Conservation (phyloP, 257 asterid species). For the Ballota nigra region DNA sequence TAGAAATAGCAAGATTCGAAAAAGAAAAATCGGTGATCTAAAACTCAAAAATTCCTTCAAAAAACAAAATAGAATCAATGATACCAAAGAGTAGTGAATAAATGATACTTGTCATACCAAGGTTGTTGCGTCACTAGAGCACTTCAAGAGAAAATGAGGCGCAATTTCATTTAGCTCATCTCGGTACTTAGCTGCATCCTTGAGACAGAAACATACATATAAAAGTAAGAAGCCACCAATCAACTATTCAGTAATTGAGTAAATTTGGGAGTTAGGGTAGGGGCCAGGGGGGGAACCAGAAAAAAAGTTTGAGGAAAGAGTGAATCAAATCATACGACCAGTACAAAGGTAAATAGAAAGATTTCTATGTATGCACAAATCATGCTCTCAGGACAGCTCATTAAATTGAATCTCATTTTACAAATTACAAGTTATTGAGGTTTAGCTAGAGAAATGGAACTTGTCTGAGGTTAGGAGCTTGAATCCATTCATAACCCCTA, state of each 20-base stretch:
- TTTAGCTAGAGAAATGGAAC: neutral
- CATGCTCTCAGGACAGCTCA: neutral
- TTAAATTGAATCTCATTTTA: neutral
- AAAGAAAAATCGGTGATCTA: neutral
- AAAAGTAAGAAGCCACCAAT: neutral
- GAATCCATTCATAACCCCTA: neutral
- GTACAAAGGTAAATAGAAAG: neutral
- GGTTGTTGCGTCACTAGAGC: slow-evolving; percentile 83
- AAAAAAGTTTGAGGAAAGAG: neutral
- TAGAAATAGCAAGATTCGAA: neutral
- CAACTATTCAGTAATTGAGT: neutral
- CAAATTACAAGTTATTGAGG: neutral
- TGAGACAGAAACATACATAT: neutral
- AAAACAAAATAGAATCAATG: neutral
- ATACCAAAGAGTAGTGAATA: neutral
- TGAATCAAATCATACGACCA: neutral
- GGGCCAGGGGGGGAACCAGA: slow-evolving; percentile 7
- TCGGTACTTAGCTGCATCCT: slow-evolving; percentile 72
- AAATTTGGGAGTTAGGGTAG: neutral
- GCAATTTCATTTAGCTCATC: slow-evolving; percentile 72
- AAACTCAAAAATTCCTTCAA: neutral
- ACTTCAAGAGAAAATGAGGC: slow-evolving; percentile 69
- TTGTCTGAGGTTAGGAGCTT: neutral
- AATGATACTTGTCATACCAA: slow-evolving; percentile 44
- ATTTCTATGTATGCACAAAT: neutral